Conservation (phyloP, 2,329 filamentous ascomycete species). For the Knufia petricola region DNA sequence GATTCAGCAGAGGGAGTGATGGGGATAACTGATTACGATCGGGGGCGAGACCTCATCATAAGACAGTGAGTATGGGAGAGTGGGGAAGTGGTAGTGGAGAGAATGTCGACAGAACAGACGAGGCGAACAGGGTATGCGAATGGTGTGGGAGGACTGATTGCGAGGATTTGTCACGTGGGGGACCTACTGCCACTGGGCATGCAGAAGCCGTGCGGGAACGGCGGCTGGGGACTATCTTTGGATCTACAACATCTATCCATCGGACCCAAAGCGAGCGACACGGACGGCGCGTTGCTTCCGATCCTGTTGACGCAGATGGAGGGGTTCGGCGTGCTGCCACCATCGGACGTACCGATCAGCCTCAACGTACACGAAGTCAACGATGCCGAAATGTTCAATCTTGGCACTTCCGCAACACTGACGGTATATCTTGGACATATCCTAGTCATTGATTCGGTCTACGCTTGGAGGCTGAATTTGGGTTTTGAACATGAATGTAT, state of each 20-base stretch:
- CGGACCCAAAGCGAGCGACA: not conserved
- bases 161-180: not conserved
- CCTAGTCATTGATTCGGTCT: not conserved
- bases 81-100: not conserved
- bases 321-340: not conserved
- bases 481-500: not conserved
- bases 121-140: constrained; percentile 1
- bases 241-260: not conserved
- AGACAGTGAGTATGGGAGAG: not conserved
- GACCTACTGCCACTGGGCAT: not conserved
- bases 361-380: not conserved
- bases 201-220: not conserved
- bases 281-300: too few species aligned
- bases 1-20: not conserved
- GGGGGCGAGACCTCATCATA: not conserved
- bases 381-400: not conserved
- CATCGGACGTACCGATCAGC: too few species aligned
- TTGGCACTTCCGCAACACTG: constrained; percentile 3
- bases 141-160: constrained; percentile 3
- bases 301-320: too few species aligned
- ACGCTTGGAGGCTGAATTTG: not conserved
- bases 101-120: not conserved
- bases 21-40: constrained; percentile 2
- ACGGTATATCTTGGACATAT: constrained; percentile 5
- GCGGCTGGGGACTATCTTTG: not conserved